phyloP scores from a whole-genome alignment of 805 yeast genomes.

The Wickerhamiella galacta region DNA sequence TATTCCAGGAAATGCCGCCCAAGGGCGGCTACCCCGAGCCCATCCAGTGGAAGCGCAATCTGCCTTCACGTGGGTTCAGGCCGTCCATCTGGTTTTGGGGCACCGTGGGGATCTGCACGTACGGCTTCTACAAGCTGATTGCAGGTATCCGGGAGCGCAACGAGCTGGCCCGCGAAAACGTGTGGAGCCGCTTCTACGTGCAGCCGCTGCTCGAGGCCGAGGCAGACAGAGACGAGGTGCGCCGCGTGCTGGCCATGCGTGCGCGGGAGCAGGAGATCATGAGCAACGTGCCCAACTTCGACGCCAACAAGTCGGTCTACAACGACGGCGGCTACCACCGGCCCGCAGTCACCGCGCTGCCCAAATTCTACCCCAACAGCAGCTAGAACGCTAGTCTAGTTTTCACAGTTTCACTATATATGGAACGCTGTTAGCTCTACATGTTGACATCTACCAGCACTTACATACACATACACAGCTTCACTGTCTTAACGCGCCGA shows the following conservation, averaged over 20 bases:
- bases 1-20: conserved; percentile 68
- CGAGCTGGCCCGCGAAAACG: conserved; percentile 58
- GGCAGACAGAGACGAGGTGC: conserved; percentile 59
- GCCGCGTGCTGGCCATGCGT: conserved; percentile 50
- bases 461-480: no score
- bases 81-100: conserved; percentile 57
- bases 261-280: conserved; percentile 53
- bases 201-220: conserved; percentile 68
- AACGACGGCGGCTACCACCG: conserved; percentile 28
- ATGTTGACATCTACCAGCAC: no score
- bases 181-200: conserved; percentile 59
- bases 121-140: conserved; percentile 53
- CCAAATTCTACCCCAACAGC: no score
- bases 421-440: no score
- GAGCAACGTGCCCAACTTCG: conserved; percentile 48
- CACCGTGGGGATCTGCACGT: conserved; percentile 43
- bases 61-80: conserved; percentile 73
- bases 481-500: no score
- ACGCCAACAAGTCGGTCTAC: conserved; percentile 33
- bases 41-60: conserved; percentile 75
- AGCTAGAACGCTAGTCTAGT: no score
- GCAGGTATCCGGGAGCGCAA: conserved; percentile 55
- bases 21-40: conserved; percentile 63
- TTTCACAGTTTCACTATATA: no score
- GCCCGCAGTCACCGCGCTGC: conserved; percentile 20